A percentile compares a stretch with the other conserved stretches of the same genome.
Evolutionary conservation across 768 basidiomycete genomes (phyloP).

Genomic region (Exsudoporus frostii): DNA sequence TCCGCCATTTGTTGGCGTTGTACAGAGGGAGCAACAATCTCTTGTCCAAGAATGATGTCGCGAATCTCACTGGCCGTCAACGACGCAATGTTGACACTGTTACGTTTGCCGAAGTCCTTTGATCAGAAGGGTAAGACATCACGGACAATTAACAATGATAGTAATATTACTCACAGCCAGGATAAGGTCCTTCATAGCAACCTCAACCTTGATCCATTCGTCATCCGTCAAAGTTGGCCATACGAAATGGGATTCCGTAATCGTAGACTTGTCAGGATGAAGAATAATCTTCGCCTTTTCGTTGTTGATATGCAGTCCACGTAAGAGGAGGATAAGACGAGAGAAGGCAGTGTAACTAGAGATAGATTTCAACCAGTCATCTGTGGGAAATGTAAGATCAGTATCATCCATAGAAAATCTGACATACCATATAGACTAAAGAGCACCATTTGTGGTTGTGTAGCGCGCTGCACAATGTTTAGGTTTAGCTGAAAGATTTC

Average conservation of each 20-base stretch:
- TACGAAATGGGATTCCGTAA: constrained; percentile 96
- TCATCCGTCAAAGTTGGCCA: constrained; percentile 93
- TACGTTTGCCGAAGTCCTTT: constrained; percentile 97
- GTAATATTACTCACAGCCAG: constrained; percentile 53
- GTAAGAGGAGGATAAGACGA: constrained; percentile 92
- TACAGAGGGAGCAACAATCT: constrained; percentile 92
- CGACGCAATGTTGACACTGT: constrained; percentile 98
- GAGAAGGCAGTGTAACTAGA: constrained; percentile 99
- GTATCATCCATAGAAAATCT: background rate
- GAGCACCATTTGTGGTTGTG: constrained; percentile 98
- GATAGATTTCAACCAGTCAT: constrained; percentile 99
- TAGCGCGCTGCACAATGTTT: constrained; percentile 62
- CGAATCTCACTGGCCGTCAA: constrained; percentile 95
- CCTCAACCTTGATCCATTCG: constrained; percentile 99
- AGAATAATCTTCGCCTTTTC: constrained; percentile 99
- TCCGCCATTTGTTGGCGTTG: constrained; percentile 99
- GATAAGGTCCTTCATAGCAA: constrained; percentile 97
- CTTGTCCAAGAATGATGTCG: constrained; percentile 98
- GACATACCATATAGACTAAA: constrained; percentile 88
- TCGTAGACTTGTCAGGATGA: constrained; percentile 94
- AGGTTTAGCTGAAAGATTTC: background rate
- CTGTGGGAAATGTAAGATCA: constrained; percentile 35
- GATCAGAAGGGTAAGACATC: constrained; percentile 15
- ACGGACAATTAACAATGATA: background rate
- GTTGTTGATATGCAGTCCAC: constrained; percentile 97